phyloP scores from a whole-genome alignment of 2,329 filamentous ascomycete genomes.

The Pestalotiopsis sp. region DNA sequence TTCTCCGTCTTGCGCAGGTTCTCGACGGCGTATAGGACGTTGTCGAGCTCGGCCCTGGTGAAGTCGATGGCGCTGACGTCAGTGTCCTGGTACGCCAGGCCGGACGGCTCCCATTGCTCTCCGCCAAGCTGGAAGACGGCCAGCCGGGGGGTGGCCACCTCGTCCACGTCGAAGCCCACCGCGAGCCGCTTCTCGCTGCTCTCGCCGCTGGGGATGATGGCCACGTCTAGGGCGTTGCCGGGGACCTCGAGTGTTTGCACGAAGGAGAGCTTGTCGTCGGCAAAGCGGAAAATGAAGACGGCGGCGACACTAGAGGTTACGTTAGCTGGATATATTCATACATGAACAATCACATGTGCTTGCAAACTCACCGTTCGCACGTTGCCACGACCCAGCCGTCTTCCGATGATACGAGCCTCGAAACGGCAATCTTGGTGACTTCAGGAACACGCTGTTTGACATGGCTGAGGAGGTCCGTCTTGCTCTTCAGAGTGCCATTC shows the following conservation, averaged over 20 bases:
- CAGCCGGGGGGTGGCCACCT: not conserved
- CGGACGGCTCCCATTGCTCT: not conserved
- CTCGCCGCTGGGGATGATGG: constrained; percentile 27
- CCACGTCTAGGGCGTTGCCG: constrained; percentile 67
- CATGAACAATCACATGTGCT: not conserved
- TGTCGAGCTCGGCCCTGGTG: constrained; percentile 29
- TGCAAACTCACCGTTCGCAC: constrained; percentile 46
- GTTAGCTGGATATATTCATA: constrained; percentile 20
- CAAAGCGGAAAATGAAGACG: constrained; percentile 66
- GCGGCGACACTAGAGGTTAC: constrained; percentile 51
- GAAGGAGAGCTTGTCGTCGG: constrained; percentile 49
- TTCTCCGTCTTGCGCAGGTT: constrained; percentile 34
- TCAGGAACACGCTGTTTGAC: constrained; percentile 39
- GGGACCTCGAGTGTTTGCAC: constrained; percentile 55
- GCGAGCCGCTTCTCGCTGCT: constrained; percentile 5
- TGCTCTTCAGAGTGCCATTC: constrained; percentile 54
- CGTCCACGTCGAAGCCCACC: constrained; percentile 10
- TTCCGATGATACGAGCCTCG: constrained; percentile 39
- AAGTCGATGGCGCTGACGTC: constrained; percentile 11
- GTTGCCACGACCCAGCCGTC: constrained; percentile 38
- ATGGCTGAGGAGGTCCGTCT: constrained; percentile 51
- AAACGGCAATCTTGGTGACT: constrained; percentile 50
- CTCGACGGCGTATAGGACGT: constrained; percentile 30
- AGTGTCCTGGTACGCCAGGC: constrained; percentile 4
- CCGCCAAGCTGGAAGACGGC: not conserved